phyloP scores from a whole-genome alignment of 345 rosid species.

The Citropsis articulata region DNA sequence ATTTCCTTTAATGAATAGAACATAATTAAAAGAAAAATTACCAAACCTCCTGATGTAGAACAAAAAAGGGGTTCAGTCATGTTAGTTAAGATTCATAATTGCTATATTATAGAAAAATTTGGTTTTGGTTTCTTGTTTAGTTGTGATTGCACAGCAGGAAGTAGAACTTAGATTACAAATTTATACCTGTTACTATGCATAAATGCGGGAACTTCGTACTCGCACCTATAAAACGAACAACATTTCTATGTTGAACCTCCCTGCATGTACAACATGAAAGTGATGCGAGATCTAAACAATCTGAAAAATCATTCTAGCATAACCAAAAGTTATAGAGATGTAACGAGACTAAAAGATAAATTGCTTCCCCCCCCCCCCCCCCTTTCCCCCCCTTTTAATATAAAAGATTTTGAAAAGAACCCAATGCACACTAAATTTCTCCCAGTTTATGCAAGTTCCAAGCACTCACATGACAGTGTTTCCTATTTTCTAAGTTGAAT shows the following conservation, averaged over 20 bases:
- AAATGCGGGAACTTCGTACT: constrained; percentile 55
- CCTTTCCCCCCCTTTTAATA: too few relatives aligned
- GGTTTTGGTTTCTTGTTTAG: too few relatives aligned
- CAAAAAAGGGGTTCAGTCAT: too few relatives aligned
- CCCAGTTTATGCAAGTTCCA: neutral
- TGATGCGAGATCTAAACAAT: neutral
- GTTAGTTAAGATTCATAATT: too few relatives aligned
- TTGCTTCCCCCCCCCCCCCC: neutral
- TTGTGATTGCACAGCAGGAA: neutral
- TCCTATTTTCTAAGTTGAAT: neutral
- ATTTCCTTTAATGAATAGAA: neutral
- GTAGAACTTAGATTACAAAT: neutral
- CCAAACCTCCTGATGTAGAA: too few relatives aligned
- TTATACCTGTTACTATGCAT: constrained; percentile 68
- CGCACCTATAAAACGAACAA: constrained; percentile 72
- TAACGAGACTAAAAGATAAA: neutral
- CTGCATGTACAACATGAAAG: constrained; percentile 34
- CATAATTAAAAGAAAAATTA: too few relatives aligned
- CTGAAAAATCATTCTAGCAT: neutral
- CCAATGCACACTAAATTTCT: neutral
- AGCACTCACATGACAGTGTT: neutral
- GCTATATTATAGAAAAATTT: too few relatives aligned
- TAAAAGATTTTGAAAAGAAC: neutral
- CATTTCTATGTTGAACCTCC: constrained; percentile 59
- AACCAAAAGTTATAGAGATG: neutral